Conservation (phyloP, 495 filamentous ascomycete species). For the Lindgomyces ingoldianus region DNA sequence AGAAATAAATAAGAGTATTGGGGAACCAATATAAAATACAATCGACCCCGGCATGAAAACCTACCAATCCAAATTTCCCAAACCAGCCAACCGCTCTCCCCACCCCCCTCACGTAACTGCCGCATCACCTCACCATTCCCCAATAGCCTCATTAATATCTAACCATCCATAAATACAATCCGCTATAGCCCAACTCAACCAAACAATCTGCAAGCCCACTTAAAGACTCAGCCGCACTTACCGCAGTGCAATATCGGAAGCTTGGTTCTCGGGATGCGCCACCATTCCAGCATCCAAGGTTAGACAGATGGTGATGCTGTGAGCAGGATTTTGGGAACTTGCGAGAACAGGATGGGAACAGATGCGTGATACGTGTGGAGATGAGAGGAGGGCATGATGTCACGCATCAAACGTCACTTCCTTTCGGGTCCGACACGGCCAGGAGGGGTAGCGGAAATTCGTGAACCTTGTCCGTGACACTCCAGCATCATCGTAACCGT, state of each 20-base stretch:
- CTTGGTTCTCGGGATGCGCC: background rate
- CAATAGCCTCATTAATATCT: background rate
- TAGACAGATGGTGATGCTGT: too few species aligned
- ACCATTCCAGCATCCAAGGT: background rate
- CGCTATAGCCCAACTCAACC: background rate
- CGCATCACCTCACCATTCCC: background rate
- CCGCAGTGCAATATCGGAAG: background rate
- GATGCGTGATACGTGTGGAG: background rate
- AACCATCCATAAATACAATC: background rate
- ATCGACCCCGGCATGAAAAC: too few species aligned
- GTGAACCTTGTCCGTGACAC: background rate
- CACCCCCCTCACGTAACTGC: background rate
- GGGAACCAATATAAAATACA: too few species aligned
- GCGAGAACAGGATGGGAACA: background rate
- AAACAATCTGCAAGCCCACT: background rate
- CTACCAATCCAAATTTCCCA: too few species aligned
- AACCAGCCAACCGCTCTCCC: background rate
- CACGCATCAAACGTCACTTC: background rate
- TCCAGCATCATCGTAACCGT: background rate
- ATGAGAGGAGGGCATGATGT: background rate
- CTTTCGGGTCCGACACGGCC: background rate
- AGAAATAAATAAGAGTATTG: too few species aligned
- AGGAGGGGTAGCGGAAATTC: background rate
- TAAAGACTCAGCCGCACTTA: background rate
- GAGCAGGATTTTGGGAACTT: background rate